Conservation (phyloP, 2,329 filamentous ascomycete genomes). For the Clonostachys rosea region DNA sequence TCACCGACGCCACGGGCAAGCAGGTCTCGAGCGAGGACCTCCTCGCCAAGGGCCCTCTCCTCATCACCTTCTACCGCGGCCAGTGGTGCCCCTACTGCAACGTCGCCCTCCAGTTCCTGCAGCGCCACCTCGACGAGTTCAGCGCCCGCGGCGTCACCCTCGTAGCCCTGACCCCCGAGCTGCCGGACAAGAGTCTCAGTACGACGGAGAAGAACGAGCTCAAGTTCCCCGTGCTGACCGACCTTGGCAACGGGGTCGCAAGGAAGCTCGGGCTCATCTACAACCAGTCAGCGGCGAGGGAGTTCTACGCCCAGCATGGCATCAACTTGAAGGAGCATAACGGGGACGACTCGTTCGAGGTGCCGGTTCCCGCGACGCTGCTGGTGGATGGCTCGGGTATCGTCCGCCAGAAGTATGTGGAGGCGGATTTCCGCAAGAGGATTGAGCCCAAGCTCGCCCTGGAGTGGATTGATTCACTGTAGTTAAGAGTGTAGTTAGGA, state of each 20-base stretch:
- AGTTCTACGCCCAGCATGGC: conserved; percentile 9
- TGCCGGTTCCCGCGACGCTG: conserved; percentile 31
- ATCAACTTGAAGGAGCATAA: conserved; percentile 22
- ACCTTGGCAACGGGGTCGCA: conserved; percentile 26
- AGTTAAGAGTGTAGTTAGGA: no score
- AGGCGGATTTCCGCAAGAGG: conserved; percentile 28
- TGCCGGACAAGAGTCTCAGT: conserved; percentile 28
- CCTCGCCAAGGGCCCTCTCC: conserved; percentile 21
- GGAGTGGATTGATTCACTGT: conserved; percentile 21
- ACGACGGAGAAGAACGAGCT: conserved; percentile 32
- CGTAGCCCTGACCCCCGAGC: conserved; percentile 33
- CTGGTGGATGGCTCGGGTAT: conserved; percentile 26
- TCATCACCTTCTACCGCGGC: conserved; percentile 41
- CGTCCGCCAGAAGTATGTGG: conserved; percentile 25
- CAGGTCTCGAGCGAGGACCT: conserved; percentile 21
- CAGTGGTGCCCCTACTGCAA: conserved; percentile 42
- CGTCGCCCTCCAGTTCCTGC: conserved; percentile 25
- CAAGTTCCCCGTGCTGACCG: conserved; percentile 31
- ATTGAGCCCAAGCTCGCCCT: conserved; percentile 25
- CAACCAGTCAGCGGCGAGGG: conserved; percentile 17
- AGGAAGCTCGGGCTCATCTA: conserved; percentile 28
- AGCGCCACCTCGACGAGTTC: conserved; percentile 26
- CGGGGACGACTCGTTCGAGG: conserved; percentile 27
- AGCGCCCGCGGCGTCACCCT: conserved; percentile 28
- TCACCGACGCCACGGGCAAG: conserved; percentile 25